These are phyloP conservation scores for Hansenula anomala DNA, from an alignment of 1,139 yeast genomes.

Conservation along the genomic window DNA sequence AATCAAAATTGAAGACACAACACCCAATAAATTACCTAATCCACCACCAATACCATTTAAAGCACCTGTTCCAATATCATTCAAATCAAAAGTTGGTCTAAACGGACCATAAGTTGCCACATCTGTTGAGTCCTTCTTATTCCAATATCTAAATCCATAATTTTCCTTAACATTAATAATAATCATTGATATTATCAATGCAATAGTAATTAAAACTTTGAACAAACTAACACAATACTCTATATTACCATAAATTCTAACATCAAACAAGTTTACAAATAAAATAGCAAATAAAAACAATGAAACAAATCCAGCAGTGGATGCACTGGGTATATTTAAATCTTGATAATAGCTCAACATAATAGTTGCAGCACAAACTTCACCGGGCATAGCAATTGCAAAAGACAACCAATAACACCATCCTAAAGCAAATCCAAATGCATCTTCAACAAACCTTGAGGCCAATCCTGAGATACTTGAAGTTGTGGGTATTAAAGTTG, in stretches of 20 bases:
- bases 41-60: slow-evolving; percentile 54
- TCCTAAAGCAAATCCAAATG: slow-evolving; percentile 81
- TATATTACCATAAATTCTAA: slow-evolving; percentile 69
- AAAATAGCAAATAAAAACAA: slow-evolving; percentile 48
- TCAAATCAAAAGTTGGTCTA: slow-evolving; percentile 60
- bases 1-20: slow-evolving; percentile 57
- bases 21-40: slow-evolving; percentile 59
- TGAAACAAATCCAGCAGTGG: slow-evolving; percentile 64
- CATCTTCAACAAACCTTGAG: slow-evolving; percentile 77
- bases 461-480: slow-evolving; percentile 77
- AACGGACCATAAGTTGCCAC: slow-evolving; percentile 63
- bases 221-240: slow-evolving; percentile 61
- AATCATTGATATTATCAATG: slow-evolving; percentile 61
- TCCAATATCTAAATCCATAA: slow-evolving; percentile 70
- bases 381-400: slow-evolving; percentile 72
- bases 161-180: slow-evolving; percentile 51
- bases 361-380: slow-evolving; percentile 73
- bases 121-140: slow-evolving; percentile 42
- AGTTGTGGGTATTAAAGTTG: slow-evolving; percentile 74
- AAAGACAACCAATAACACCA: slow-evolving; percentile 75
- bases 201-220: slow-evolving; percentile 50
- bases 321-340: slow-evolving; percentile 45
- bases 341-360: slow-evolving; percentile 63
- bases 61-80: slow-evolving; percentile 44
- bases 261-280: slow-evolving; percentile 54